Evolutionary conservation across 441 rosid genomes (phyloP).

Genomic region (Populus trichocarpa): DNA sequence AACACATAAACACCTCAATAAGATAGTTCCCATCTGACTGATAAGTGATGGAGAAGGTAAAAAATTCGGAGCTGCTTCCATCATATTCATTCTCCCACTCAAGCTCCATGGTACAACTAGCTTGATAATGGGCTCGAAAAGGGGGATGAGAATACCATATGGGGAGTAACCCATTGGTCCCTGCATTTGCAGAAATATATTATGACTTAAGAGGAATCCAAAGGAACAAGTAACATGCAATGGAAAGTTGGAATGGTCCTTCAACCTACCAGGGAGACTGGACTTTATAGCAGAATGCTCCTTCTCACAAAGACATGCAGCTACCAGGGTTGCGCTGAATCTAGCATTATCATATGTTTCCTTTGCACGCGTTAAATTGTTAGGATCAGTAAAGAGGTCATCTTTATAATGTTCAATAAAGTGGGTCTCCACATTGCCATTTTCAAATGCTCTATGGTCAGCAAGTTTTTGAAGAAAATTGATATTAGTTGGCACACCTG

Average conservation of each 20-base stretch:
- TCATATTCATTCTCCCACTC: slow-evolving; percentile 74
- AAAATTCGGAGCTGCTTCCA: slow-evolving; percentile 36
- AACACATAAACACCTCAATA: slow-evolving; percentile 53
- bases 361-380: slow-evolving; percentile 40
- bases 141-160: slow-evolving; percentile 82
- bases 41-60: slow-evolving; percentile 45
- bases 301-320: slow-evolving; percentile 69
- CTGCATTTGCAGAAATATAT: slow-evolving; percentile 37
- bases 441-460: slow-evolving; percentile 67
- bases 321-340: slow-evolving; percentile 55
- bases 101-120: slow-evolving; percentile 53
- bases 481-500: slow-evolving; percentile 93
- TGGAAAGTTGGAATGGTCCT: slow-evolving; percentile 23
- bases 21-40: slow-evolving; percentile 63
- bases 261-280: slow-evolving; percentile 48
- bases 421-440: slow-evolving; percentile 91
- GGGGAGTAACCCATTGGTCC: slow-evolving; percentile 42
- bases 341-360: slow-evolving; percentile 46
- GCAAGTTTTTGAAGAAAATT: slow-evolving; percentile 80
- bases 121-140: slow-evolving; percentile 76
- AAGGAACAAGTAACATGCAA: slow-evolving; percentile 14
- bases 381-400: slow-evolving; percentile 70
- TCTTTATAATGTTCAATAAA: slow-evolving; percentile 78
- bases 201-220: slow-evolving; percentile 13
- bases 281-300: slow-evolving; percentile 46